Conservation (phyloP, 345 rosid genomes). For the Sonneratia caseolaris region DNA sequence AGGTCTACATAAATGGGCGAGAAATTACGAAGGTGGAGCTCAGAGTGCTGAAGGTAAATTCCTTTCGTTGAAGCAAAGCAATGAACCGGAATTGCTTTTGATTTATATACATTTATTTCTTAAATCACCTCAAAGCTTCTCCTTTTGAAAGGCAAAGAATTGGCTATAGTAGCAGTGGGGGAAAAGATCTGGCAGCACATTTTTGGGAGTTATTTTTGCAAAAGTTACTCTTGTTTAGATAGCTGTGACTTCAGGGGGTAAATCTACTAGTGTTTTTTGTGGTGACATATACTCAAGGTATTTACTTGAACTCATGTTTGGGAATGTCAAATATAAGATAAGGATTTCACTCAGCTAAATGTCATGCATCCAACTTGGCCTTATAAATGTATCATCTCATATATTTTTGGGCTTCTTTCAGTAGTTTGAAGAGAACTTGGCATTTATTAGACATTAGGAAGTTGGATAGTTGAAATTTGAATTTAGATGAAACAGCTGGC, state of each 20-base stretch:
- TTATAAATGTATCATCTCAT: not conserved
- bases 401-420: not conserved
- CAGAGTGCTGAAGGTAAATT: constrained; percentile 34
- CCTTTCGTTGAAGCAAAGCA: not conserved
- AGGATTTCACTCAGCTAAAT: not conserved
- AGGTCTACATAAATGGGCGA: constrained; percentile 57
- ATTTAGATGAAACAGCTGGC: not conserved
- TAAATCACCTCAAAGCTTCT: not conserved
- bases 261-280: not conserved
- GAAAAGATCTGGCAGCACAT: not conserved
- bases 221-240: not conserved
- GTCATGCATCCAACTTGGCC: not conserved
- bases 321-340: not conserved
- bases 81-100: not conserved
- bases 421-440: not conserved
- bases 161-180: not conserved
- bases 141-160: not conserved
- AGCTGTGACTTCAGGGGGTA: no score
- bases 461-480: not conserved
- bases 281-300: not conserved
- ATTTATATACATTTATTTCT: not conserved
- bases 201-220: not conserved
- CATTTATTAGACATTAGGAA: not conserved
- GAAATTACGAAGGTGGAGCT: constrained; percentile 48
- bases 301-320: not conserved